Conservation (phyloP, 2,329 filamentous ascomycete genomes). For the Fusarium sororula region DNA sequence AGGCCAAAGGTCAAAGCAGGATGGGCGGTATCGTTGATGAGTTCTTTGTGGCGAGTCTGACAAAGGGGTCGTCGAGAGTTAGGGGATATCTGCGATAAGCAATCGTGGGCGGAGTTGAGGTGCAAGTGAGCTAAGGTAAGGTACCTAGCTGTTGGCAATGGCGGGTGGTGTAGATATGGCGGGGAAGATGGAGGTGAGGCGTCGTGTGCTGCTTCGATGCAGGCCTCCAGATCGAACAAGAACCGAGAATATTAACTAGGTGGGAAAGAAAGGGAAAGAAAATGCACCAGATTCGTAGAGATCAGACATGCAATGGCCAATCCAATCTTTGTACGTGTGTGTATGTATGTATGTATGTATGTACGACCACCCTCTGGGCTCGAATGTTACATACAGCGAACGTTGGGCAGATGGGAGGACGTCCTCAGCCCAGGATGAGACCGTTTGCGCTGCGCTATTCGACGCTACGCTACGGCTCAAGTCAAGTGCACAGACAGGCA, state of each 20-base stretch:
- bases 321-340: slow-evolving; percentile 18
- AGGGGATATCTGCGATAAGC: slow-evolving; percentile 28
- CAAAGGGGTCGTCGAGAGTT: not conserved
- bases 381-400: slow-evolving; percentile 25
- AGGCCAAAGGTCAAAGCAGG: slow-evolving; percentile 23
- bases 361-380: slow-evolving; percentile 18
- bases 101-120: slow-evolving; percentile 33
- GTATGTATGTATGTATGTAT: not conserved
- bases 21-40: slow-evolving; percentile 14
- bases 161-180: slow-evolving; percentile 25
- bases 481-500: slow-evolving; percentile 22
- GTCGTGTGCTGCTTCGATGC: slow-evolving; percentile 33
- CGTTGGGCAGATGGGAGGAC: slow-evolving; percentile 12
- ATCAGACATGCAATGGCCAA: slow-evolving; percentile 26
- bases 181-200: slow-evolving; percentile 35
- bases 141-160: slow-evolving; percentile 32
- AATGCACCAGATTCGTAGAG: slow-evolving; percentile 19
- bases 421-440: slow-evolving; percentile 10
- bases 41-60: slow-evolving; percentile 12
- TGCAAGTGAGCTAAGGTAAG: slow-evolving; percentile 28
- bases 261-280: not conserved
- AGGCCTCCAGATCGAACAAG: slow-evolving; percentile 31
- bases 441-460: not conserved
- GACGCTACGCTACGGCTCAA: slow-evolving; percentile 1
- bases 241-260: slow-evolving; percentile 7